Evolutionary conservation across 345 rosid genomes (phyloP).

Genomic region (Iberis pinnata): DNA sequence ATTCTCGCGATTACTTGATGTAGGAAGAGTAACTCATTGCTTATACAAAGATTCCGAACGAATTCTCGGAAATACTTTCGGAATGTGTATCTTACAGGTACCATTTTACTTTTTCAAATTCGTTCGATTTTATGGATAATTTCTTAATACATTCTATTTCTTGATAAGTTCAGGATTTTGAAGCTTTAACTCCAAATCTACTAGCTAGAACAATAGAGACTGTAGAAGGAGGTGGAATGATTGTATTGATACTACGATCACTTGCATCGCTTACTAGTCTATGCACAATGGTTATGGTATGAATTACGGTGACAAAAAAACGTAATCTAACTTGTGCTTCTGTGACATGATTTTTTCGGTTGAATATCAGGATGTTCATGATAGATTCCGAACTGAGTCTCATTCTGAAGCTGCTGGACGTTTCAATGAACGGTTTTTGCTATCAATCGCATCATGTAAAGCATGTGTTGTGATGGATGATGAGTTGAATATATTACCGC

Average conservation of each 20-base stretch:
- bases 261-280: slow-evolving; percentile 80
- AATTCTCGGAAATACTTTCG: slow-evolving; percentile 87
- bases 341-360: slow-evolving; percentile 14
- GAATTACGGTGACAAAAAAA: slow-evolving; percentile 5
- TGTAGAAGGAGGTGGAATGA: slow-evolving; percentile 91
- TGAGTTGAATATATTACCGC: slow-evolving; percentile 85
- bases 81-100: slow-evolving; percentile 96
- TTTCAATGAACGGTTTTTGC: slow-evolving; percentile 83
- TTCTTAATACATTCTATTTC: neutral
- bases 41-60: slow-evolving; percentile 85
- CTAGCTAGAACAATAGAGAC: slow-evolving; percentile 96
- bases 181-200: slow-evolving; percentile 92
- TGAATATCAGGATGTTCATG: slow-evolving; percentile 85
- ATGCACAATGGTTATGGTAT: slow-evolving; percentile 95
- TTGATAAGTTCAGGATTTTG: slow-evolving; percentile 62
- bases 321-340: neutral
- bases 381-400: slow-evolving; percentile 89
- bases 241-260: slow-evolving; percentile 71
- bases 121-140: neutral
- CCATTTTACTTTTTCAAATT: neutral
- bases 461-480: slow-evolving; percentile 93
- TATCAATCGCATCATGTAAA: slow-evolving; percentile 87
- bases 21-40: slow-evolving; percentile 78
- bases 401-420: slow-evolving; percentile 82
- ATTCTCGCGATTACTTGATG: slow-evolving; percentile 81